phyloP scores from a whole-genome alignment of 805 yeast species.

The Saturnispora dispora region DNA sequence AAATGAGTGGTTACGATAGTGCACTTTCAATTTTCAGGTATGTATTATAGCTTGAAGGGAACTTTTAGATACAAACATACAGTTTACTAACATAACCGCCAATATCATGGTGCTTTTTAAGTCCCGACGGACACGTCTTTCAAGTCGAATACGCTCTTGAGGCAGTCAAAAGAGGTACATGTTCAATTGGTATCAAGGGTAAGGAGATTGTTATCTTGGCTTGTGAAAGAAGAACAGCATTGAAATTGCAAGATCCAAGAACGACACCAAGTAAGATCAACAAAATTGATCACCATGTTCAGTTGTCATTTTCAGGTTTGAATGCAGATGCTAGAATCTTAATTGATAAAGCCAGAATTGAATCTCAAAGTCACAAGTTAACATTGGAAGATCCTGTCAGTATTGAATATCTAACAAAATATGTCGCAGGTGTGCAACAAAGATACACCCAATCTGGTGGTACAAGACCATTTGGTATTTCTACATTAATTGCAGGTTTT shows the following conservation, averaged over 20 bases:
- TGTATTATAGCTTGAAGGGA: conserved; percentile 25
- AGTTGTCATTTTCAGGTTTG: conserved; percentile 92
- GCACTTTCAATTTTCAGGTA: conserved; percentile 95
- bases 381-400: conserved; percentile 93
- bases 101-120: neutral
- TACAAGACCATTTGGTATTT: conserved; percentile 95
- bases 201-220: conserved; percentile 83
- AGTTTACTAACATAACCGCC: conserved; percentile 24
- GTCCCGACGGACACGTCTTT: conserved; percentile 96
- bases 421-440: conserved; percentile 97
- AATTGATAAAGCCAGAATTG: conserved; percentile 91
- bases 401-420: conserved; percentile 84
- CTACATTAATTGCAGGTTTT: conserved; percentile 92
- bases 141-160: conserved; percentile 98
- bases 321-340: conserved; percentile 97
- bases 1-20: conserved; percentile 98
- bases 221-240: conserved; percentile 91
- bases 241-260: conserved; percentile 92
- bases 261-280: conserved; percentile 93
- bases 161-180: conserved; percentile 97
- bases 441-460: conserved; percentile 97
- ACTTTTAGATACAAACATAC: neutral
- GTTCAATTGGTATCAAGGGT: conserved; percentile 96
- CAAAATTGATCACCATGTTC: conserved; percentile 80
- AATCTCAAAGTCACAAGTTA: conserved; percentile 89